Percentiles rank a stretch among this genome's conserved stretches.
phyloP scores from a whole-genome alignment of 345 rosid genomes.

The Eucalyptus regnans region DNA sequence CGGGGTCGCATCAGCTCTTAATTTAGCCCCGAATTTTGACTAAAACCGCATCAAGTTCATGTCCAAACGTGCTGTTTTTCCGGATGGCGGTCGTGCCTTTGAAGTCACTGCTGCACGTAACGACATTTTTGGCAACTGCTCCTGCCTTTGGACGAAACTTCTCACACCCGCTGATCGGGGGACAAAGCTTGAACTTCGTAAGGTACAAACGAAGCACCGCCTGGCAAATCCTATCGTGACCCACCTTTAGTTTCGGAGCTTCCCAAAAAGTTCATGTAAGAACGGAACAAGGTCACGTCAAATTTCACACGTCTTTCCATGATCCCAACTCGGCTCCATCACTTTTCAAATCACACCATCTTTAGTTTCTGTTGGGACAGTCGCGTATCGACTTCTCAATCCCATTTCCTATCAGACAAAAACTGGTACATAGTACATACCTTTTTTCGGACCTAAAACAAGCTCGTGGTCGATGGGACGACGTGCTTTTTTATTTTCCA shows the following conservation, averaged over 20 bases:
- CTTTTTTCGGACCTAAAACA: neutral
- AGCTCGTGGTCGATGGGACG: neutral
- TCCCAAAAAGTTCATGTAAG: neutral
- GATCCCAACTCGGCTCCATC: neutral
- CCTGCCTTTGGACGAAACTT: neutral
- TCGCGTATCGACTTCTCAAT: neutral
- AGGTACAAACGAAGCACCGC: neutral
- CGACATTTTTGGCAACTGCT: neutral
- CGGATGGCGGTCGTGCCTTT: neutral
- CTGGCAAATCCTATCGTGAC: neutral
- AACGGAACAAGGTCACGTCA: neutral
- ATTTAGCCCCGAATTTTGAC: neutral
- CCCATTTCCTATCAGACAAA: neutral
- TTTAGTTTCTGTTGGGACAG: neutral
- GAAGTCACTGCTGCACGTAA: neutral
- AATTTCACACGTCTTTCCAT: neutral
- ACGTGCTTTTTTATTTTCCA: neutral
- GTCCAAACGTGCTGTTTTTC: neutral
- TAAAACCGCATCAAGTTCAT: neutral
- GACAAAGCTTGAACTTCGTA: neutral
- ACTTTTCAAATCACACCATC: neutral
- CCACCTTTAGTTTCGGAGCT: neutral
- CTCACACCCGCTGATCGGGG: neutral
- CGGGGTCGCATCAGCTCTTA: neutral
- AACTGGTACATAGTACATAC: neutral